Conservation (phyloP, 441 rosid species). For the Dalechampia spathulata region DNA sequence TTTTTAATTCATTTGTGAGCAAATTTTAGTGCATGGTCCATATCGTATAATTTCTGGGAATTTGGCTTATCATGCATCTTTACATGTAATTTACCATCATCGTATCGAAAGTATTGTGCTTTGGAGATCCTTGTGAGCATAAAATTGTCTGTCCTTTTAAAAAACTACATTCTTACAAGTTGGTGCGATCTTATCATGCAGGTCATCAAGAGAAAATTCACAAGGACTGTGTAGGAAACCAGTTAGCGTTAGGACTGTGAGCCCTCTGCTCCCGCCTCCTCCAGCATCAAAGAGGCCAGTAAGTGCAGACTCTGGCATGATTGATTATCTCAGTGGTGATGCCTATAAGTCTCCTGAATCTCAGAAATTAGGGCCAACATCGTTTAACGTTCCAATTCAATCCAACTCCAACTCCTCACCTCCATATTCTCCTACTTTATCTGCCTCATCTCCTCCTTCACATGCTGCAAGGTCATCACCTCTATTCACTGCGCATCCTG, state of each 20-base stretch:
- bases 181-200: constrained; percentile 21
- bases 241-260: constrained; percentile 22
- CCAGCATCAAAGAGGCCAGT: constrained; percentile 68
- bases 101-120: no score
- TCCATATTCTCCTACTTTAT: constrained; percentile 29
- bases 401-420: constrained; percentile 31
- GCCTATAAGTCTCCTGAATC: constrained; percentile 49
- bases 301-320: constrained; percentile 33
- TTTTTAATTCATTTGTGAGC: no score
- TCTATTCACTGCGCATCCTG: constrained; percentile 35
- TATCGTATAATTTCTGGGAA: no score
- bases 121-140: not conserved
- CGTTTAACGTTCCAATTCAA: constrained; percentile 26
- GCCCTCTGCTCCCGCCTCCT: constrained; percentile 78
- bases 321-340: constrained; percentile 93
- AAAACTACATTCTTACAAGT: constrained; percentile 1
- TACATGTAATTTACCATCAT: no score
- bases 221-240: constrained; percentile 48
- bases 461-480: constrained; percentile 27
- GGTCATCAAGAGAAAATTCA: constrained; percentile 63
- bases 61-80: no score
- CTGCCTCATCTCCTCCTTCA: constrained; percentile 31
- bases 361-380: constrained; percentile 25
- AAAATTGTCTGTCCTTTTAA: not conserved
- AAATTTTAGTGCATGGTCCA: no score